A percentile compares a stretch with the other conserved stretches of the same genome.
These are phyloP conservation scores for Eutrema salsugineum DNA, from an alignment of 441 rosid genomes.

Conservation along the genomic window DNA sequence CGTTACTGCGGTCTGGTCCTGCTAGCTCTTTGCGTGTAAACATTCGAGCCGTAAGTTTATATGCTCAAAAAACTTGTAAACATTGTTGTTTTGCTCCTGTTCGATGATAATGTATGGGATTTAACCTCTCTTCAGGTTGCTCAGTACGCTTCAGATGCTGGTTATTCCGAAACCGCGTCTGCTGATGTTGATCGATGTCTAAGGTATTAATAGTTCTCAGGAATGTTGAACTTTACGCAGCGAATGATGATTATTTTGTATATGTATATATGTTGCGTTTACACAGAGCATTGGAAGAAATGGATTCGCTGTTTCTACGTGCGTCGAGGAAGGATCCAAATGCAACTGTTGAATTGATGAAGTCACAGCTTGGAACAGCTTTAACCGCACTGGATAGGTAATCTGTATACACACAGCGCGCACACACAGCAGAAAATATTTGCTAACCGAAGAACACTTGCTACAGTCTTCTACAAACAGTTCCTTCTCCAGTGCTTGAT, in stretches of 20 bases:
- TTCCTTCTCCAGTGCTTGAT: slow-evolving; percentile 59
- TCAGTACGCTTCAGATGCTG: slow-evolving; percentile 81
- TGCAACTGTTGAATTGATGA: slow-evolving; percentile 62
- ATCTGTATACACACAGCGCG: not conserved
- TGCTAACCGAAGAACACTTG: slow-evolving; percentile 1
- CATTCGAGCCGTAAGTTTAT: slow-evolving; percentile 66
- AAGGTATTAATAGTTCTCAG: slow-evolving; percentile 36
- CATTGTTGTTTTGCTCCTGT: not conserved
- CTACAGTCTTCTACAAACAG: slow-evolving; percentile 72
- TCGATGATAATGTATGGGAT: not conserved
- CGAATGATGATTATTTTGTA: not conserved
- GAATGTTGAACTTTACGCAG: not conserved
- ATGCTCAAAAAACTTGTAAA: not conserved
- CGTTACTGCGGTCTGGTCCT: slow-evolving; percentile 66
- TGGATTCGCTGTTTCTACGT: slow-evolving; percentile 62
- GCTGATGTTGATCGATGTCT: slow-evolving; percentile 67
- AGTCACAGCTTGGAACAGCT: slow-evolving; percentile 53
- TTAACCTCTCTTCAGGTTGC: slow-evolving; percentile 50
- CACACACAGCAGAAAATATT: not conserved
- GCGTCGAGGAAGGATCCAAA: slow-evolving; percentile 71
- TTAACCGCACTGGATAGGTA: slow-evolving; percentile 62
- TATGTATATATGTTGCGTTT: not conserved
- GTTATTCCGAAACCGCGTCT: slow-evolving; percentile 56
- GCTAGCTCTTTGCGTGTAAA: slow-evolving; percentile 70
- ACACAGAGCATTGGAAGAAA: slow-evolving; percentile 64